Evolutionary conservation across 108 stramenopile genomes (phyloP).

Genomic region (Fistulifera pelliculosa): DNA sequence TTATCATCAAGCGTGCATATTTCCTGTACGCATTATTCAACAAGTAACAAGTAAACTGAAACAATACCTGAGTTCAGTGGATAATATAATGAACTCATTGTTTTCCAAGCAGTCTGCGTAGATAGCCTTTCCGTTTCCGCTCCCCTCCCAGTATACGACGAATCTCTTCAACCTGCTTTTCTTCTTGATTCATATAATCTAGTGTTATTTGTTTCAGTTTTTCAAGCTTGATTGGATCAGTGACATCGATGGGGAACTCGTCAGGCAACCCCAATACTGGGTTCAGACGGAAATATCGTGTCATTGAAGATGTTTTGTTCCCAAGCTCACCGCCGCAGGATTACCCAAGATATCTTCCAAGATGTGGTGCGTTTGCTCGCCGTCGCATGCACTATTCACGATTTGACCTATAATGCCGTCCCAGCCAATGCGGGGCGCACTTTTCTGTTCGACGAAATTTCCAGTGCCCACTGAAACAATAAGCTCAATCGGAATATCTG

Average conservation of each 20-base stretch:
- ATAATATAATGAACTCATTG: too few species aligned
- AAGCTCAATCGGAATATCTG: slow-evolving; percentile 74
- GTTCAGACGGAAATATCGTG: slow-evolving; percentile 76
- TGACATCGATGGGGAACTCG: slow-evolving; percentile 53
- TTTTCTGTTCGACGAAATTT: slow-evolving; percentile 62
- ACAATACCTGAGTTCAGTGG: too few species aligned
- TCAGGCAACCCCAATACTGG: slow-evolving; percentile 50
- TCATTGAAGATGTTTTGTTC: slow-evolving; percentile 32
- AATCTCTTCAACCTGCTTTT: too few species aligned
- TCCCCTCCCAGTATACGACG: too few species aligned
- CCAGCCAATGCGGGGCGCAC: slow-evolving; percentile 74
- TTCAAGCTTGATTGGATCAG: slow-evolving; percentile 52
- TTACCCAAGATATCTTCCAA: slow-evolving; percentile 71
- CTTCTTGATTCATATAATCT: slow-evolving; percentile 41
- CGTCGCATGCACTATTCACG: slow-evolving; percentile 70
- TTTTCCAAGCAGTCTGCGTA: too few species aligned
- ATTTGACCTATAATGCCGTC: slow-evolving; percentile 85
- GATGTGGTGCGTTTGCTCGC: slow-evolving; percentile 66
- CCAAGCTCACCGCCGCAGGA: slow-evolving; percentile 14
- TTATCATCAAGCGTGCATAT: too few species aligned
- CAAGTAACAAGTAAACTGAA: too few species aligned
- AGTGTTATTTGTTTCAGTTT: slow-evolving; percentile 49
- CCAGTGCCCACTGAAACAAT: slow-evolving; percentile 77
- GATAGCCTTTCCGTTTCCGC: too few species aligned
- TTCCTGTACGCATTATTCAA: too few species aligned